Evolutionary conservation across 768 basidiomycete species (phyloP).

Genomic region (Cubamyces sp.): DNA sequence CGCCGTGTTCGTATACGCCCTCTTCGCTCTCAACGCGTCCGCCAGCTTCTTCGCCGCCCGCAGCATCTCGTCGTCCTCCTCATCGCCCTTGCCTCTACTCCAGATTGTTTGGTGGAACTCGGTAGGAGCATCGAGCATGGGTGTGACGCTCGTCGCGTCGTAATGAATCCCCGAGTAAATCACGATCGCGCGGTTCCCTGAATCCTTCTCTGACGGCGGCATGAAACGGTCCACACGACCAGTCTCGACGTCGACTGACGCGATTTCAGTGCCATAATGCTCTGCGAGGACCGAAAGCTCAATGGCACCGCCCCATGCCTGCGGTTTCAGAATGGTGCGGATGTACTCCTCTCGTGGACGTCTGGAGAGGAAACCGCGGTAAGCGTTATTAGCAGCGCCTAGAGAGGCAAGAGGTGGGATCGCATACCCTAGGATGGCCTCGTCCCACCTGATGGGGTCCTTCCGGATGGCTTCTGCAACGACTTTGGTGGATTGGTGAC

Average conservation of each 20-base stretch:
- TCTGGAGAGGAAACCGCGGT: conserved; percentile 38
- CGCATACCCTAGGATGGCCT: conserved; percentile 83
- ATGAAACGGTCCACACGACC: conserved; percentile 86
- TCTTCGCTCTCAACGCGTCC: conserved; percentile 69
- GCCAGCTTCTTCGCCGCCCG: conserved; percentile 74
- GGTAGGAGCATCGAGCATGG: conserved; percentile 68
- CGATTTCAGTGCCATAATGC: conserved; percentile 85
- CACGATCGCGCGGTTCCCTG: conserved; percentile 56
- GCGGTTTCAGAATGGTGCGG: conserved; percentile 73
- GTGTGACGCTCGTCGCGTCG: conserved; percentile 86
- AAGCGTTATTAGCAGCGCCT: neutral
- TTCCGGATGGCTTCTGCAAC: conserved; percentile 80
- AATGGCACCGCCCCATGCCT: conserved; percentile 95
- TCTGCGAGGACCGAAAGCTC: conserved; percentile 85
- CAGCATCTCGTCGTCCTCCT: conserved; percentile 57
- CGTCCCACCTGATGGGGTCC: conserved; percentile 74
- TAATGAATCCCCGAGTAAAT: conserved; percentile 98
- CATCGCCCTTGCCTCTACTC: conserved; percentile 30
- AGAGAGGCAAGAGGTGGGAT: neutral
- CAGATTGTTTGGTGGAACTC: conserved; percentile 88
- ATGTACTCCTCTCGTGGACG: conserved; percentile 74
- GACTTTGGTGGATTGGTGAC: conserved; percentile 47
- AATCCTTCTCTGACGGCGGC: conserved; percentile 48
- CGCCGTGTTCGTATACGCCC: conserved; percentile 88
- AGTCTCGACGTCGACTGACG: conserved; percentile 89